Base-by-base conservation (phyloP, 805 yeast genomes). In the Candida nonsorbophila region DNA sequence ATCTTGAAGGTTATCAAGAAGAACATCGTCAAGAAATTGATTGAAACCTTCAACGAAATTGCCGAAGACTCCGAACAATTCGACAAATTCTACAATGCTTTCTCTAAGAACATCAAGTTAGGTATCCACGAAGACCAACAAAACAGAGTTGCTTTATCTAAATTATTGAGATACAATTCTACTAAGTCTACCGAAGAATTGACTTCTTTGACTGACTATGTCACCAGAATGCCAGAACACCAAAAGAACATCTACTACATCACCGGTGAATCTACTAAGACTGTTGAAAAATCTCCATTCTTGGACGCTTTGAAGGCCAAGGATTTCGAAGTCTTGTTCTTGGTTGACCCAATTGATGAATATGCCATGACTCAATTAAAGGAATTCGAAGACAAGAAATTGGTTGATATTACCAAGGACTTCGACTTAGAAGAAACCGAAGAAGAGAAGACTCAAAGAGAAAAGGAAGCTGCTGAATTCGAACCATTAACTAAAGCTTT, bases 261-360 rank as follows among this genome's bases (percentile, higher is more conserved):
- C 67, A 92, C 99, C 60, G 99, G 98, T 82, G 98, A 92, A 76
- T 77, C 94, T 40, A 65, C 85, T 62, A 90, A 92, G 80, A 86
- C 95, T 50, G 95, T 92, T 55, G 97, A 92, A 77, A 86, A 86
- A 70, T 90, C 97, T 49, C 99, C 99, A 69, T 92, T 92, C 84
- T 79, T 92, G 67, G 97, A 92, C 57, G 97, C 94, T 48, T 80
- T 90, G 69, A 92, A 88, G 78, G 95, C 95, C 49, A 94, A 92
- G 80, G 83, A 85, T 74, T 92, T 92, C 53, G 99, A 92, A 75
- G 98, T 92, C 41, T 77, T 92, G 62, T 92, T 81, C 86, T 70
- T 92, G 62, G 94, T 82, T 71, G 99, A 92, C 70, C 98, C 99
- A 71, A 92, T 92, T 67, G 99, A 92, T 60, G 99, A 92, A 76